Evolutionary conservation across 2,329 filamentous ascomycete genomes (phyloP).

Genomic region (Grosmannia penicillata): DNA sequence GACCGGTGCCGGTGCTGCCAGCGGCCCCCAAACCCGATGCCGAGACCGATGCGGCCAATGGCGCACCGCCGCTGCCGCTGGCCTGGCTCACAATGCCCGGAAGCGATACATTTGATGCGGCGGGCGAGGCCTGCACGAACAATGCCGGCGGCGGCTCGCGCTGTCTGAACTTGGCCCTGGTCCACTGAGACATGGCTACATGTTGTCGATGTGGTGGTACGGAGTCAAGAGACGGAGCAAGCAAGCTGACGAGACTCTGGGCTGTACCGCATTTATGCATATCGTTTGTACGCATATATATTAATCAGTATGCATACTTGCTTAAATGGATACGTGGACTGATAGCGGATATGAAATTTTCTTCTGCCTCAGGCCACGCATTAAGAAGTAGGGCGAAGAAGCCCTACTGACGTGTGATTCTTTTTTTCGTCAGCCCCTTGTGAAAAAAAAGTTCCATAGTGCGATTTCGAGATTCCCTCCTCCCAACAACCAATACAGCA

Average conservation of each 20-base stretch:
- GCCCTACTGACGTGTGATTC: conserved; percentile 19
- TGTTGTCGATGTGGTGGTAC: conserved; percentile 1
- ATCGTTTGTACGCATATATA: too few species aligned
- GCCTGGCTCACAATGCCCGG: conserved; percentile 22
- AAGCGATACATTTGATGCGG: conserved; percentile 55
- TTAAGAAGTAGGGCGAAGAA: conserved; percentile 23
- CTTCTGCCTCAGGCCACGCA: conserved; percentile 5
- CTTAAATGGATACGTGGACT: too few species aligned
- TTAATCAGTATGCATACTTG: too few species aligned
- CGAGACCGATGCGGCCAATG: too few species aligned
- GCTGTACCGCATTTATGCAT: too few species aligned
- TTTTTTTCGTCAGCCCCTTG: conserved; percentile 6
- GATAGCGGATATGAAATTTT: too few species aligned
- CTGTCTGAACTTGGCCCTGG: conserved; percentile 30
- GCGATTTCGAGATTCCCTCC: conserved; percentile 2
- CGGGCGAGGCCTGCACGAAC: conserved; percentile 69
- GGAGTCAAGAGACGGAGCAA: too few species aligned
- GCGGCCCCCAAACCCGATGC: too few species aligned
- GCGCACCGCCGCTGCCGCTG: neutral
- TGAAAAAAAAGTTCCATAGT: conserved; percentile 9
- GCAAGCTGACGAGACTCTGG: too few species aligned
- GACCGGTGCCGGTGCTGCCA: neutral
- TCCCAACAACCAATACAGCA: conserved; percentile 6
- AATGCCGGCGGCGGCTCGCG: conserved; percentile 54
- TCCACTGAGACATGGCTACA: conserved; percentile 24